Conservation (phyloP, 2,329 filamentous ascomycete species). For the Penicillium sp. region DNA sequence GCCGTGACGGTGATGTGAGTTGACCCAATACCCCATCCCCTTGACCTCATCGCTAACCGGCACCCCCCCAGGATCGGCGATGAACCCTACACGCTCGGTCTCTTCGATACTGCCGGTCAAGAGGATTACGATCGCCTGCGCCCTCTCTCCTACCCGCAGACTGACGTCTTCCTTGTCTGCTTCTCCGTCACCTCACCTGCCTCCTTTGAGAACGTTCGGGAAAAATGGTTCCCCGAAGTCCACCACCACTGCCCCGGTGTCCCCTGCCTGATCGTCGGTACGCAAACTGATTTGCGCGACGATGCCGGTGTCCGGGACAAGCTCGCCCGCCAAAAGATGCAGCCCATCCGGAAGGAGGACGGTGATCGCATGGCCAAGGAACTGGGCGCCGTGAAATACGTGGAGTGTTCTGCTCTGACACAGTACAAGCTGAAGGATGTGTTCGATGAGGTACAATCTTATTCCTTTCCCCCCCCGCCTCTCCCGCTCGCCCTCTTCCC, state of each 20-base stretch:
- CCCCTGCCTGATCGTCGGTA: conserved; percentile 95
- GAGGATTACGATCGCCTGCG: conserved; percentile 98
- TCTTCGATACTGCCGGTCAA: conserved; percentile 98
- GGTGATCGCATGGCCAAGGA: conserved; percentile 97
- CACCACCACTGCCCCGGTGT: conserved; percentile 98
- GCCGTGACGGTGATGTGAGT: conserved; percentile 99
- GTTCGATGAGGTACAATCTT: conserved; percentile 80
- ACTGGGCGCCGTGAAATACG: conserved; percentile 96
- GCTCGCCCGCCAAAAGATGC: conserved; percentile 93
- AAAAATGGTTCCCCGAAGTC: conserved; percentile 99
- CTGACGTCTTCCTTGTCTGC: conserved; percentile 97
- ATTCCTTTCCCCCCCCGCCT: neutral
- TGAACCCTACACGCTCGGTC: conserved; percentile 93
- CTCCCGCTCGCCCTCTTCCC: neutral
- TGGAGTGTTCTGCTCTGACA: conserved; percentile 96
- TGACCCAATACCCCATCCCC: neutral
- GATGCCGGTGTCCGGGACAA: conserved; percentile 87
- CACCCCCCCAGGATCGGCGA: conserved; percentile 84
- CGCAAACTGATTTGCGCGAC: conserved; percentile 93
- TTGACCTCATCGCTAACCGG: conserved; percentile 2
- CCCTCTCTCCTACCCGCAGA: conserved; percentile 96
- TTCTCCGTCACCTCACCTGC: conserved; percentile 97
- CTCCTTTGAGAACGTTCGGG: conserved; percentile 97
- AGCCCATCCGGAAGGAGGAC: conserved; percentile 86
- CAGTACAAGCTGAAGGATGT: conserved; percentile 99